Conservation (phyloP, 2,329 filamentous ascomycete genomes). For the Tolypocladium cylindrosporum region DNA sequence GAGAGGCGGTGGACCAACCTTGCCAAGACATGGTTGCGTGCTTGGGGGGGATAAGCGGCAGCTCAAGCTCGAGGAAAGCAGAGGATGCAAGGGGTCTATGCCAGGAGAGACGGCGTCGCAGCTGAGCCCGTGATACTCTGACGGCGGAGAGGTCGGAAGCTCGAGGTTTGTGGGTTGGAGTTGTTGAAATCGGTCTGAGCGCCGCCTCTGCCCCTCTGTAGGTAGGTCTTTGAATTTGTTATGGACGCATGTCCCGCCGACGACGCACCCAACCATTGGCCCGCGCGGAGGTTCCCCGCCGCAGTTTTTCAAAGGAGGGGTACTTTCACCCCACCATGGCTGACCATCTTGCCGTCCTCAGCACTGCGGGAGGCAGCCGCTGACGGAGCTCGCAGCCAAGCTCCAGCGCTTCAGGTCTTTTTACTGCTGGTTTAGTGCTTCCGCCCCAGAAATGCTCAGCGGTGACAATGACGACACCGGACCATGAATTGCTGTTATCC, state of each 20-base stretch:
- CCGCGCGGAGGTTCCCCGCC: constrained; percentile 5
- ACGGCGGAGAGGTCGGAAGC: not conserved
- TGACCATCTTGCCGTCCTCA: not conserved
- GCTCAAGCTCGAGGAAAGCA: constrained; percentile 1
- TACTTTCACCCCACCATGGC: constrained; percentile 7
- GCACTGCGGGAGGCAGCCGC: not conserved
- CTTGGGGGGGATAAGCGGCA: not conserved
- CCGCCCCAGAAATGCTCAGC: not conserved
- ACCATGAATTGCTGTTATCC: not conserved
- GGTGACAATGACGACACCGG: not conserved
- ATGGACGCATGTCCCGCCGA: not conserved
- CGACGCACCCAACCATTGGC: not conserved
- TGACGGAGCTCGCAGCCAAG: not conserved
- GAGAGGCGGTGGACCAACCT: constrained; percentile 38
- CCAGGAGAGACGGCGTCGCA: not conserved
- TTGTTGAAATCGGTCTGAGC: not conserved
- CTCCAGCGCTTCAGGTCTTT: not conserved
- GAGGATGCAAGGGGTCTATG: not conserved
- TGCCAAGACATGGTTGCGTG: constrained; percentile 59
- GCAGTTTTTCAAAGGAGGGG: constrained; percentile 7
- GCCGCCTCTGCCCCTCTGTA: not conserved
- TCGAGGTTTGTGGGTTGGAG: not conserved
- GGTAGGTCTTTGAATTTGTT: not conserved
- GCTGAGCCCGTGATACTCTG: not conserved
- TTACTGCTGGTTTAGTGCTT: not conserved